Conservation (phyloP, 1,284 basidiomycete genomes). For the Trametes pubescens region DNA sequence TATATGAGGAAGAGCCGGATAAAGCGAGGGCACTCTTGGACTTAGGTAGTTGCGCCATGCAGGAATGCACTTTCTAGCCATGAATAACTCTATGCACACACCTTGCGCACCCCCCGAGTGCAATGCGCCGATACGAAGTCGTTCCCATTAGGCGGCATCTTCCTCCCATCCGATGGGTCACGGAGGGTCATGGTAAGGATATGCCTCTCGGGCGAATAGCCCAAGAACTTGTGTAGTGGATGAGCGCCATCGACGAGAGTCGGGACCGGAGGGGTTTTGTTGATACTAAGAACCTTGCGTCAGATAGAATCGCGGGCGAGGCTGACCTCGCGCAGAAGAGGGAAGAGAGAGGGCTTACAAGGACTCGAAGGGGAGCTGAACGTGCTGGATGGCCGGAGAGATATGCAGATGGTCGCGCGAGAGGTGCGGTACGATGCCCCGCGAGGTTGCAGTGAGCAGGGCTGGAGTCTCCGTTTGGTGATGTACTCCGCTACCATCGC, state of each 20-base stretch:
- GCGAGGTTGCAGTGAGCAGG: conserved; percentile 67
- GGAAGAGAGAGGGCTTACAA: conserved; percentile 64
- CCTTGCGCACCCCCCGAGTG: conserved; percentile 77
- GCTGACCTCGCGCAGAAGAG: neutral
- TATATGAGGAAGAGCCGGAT: too few species aligned
- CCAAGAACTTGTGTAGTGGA: conserved; percentile 67
- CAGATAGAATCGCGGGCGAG: conserved; percentile 5
- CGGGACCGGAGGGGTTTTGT: conserved; percentile 66
- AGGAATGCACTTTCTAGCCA: too few species aligned
- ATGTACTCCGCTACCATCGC: conserved; percentile 17
- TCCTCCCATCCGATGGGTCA: conserved; percentile 67
- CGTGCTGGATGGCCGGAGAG: conserved; percentile 63
- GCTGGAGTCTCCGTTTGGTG: conserved; percentile 65
- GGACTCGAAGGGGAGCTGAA: conserved; percentile 78
- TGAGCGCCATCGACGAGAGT: conserved; percentile 58
- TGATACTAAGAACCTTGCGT: conserved; percentile 54
- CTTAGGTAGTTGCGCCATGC: too few species aligned
- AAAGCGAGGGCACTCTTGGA: too few species aligned
- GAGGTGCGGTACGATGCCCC: conserved; percentile 78
- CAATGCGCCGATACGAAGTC: conserved; percentile 62
- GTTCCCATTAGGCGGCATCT: conserved; percentile 76
- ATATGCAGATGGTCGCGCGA: conserved; percentile 65
- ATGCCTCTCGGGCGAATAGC: conserved; percentile 57
- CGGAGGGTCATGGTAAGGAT: conserved; percentile 68
- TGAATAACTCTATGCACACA: conserved; percentile 35